Conservation (phyloP, 2,329 filamentous ascomycete genomes). For the Nemania sp. region DNA sequence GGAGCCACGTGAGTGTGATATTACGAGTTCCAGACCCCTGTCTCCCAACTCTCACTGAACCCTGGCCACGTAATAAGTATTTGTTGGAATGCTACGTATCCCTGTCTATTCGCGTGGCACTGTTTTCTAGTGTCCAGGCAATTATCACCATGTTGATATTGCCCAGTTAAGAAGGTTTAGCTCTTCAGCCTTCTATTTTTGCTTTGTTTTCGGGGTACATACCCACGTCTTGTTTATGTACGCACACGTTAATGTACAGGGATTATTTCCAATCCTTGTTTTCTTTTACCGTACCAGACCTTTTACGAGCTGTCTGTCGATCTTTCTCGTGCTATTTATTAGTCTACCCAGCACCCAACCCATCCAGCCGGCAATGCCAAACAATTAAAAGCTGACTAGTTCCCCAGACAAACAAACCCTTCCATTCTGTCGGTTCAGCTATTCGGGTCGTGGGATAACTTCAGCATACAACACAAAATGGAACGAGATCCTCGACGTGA, state of each 20-base stretch:
- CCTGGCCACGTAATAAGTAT: slow-evolving; percentile 26
- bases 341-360: slow-evolving; percentile 15
- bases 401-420: slow-evolving; percentile 67
- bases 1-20: slow-evolving; percentile 49
- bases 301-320: slow-evolving; percentile 36
- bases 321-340: slow-evolving; percentile 27
- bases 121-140: slow-evolving; percentile 14
- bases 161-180: slow-evolving; percentile 28
- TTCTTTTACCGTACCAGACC: slow-evolving; percentile 7
- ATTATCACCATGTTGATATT: slow-evolving; percentile 15
- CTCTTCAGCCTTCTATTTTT: slow-evolving; percentile 40
- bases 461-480: slow-evolving; percentile 81
- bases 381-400: slow-evolving; percentile 45
- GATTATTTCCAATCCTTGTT: slow-evolving; percentile 43
- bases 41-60: slow-evolving; percentile 3
- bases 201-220: slow-evolving; percentile 33
- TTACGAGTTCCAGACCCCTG: slow-evolving; percentile 39
- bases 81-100: slow-evolving; percentile 26
- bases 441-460: slow-evolving; percentile 96
- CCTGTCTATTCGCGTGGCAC: slow-evolving; percentile 31
- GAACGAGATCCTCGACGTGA: slow-evolving; percentile 82
- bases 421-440: slow-evolving; percentile 79
- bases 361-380: slow-evolving; percentile 37
- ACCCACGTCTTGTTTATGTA: slow-evolving; percentile 13
- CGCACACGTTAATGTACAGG: slow-evolving; percentile 35